These are phyloP conservation scores for Lepidopterella palustris DNA, from an alignment of 495 filamentous ascomycete genomes.

Conservation along the genomic window DNA sequence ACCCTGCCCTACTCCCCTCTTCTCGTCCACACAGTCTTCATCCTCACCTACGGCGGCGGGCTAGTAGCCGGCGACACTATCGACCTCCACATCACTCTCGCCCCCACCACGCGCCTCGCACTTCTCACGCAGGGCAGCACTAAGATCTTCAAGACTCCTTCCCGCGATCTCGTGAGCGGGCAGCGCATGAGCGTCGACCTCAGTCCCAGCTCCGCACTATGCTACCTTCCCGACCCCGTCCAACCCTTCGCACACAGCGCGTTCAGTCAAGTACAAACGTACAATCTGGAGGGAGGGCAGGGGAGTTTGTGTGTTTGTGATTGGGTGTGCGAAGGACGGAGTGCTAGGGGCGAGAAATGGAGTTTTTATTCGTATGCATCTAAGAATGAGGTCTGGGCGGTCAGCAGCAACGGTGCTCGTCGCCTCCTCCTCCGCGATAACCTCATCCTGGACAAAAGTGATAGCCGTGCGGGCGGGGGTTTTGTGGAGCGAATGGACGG, in stretches of 20 bases:
- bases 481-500: conserved; percentile 56
- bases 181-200: conserved; percentile 65
- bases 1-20: conserved; percentile 39
- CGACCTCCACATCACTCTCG: conserved; percentile 61
- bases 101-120: conserved; percentile 59
- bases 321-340: conserved; percentile 87
- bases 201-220: conserved; percentile 58
- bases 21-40: conserved; percentile 64
- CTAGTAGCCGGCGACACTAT: conserved; percentile 82
- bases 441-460: conserved; percentile 58
- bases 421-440: conserved; percentile 74
- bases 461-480: conserved; percentile 26
- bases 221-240: conserved; percentile 88
- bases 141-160: conserved; percentile 80
- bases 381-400: conserved; percentile 75
- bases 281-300: conserved; percentile 54
- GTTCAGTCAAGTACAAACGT: conserved; percentile 76
- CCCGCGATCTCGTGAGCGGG: conserved; percentile 51
- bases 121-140: conserved; percentile 93
- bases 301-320: conserved; percentile 73
- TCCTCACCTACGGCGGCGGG: conserved; percentile 92
- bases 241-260: conserved; percentile 77
- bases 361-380: conserved; percentile 67
- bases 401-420: conserved; percentile 25
- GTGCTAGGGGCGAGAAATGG: conserved; percentile 86